Evolutionary conservation across 371 early-diverging fungal genomes (phyloP), one percentile per base, ranked within the genome.

Genomic region (Mucor indicus): DNA sequence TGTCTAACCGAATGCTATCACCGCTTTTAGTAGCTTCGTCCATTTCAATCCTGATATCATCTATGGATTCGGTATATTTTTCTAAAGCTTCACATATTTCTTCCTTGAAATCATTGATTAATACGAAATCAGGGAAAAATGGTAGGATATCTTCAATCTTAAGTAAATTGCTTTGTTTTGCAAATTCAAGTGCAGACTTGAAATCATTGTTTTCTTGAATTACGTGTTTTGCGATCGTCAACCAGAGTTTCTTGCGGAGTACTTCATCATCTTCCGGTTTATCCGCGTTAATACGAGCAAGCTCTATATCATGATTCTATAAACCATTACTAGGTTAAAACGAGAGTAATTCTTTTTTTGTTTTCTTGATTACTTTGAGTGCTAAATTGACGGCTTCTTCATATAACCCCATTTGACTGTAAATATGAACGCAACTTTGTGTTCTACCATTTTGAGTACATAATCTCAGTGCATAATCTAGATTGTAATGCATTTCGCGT

Each of bases 61-160:
- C 83, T 38, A 93, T 87, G 44, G 91, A 84, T 16, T 67, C 60
- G 55, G 90, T 92, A 61, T 95, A 94, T 39, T 89, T 86, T 43
- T 92, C 90, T 15, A 96, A 74, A 2, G 95, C 93, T 11, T 67
- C 52, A 60, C 88, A 90, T 8, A 95, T 86, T 53, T 95, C 95
- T 27, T 84, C 84, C 77, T 96, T 96, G 67, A 97, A 95, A 53
- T 95, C 93, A 55, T 95, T 92, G 52, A 98, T 97, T 1, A 86
- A 70, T 0, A 91, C 89, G 72, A 96, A 96, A 51, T 96, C 96
- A 0, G 96, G 96, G 63, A 98, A 96, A 60, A 88, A 92, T 2
- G 93, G 94, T 27, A 98, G 69, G 19, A 98, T 85, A 62, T 98
- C 96, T 62, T 96, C 95, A 38, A 98, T 90, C 50, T 90, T 90